Evolutionary conservation across 305 asterid genomes (phyloP), one percentile per base, ranked within the genome.

Genomic region (Fraxinus dipetala): DNA sequence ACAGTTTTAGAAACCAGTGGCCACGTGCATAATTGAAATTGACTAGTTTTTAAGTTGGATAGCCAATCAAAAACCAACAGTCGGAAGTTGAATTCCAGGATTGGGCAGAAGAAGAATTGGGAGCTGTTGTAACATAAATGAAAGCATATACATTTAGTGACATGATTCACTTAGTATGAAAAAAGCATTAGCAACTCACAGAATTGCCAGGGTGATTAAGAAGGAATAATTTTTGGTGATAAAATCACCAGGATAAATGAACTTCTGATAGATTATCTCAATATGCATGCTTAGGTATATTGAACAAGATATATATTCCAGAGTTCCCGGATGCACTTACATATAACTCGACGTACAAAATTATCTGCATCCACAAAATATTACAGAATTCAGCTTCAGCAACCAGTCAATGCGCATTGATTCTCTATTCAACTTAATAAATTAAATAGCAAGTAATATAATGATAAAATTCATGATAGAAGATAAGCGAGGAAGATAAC

Each of bases 271-370:
- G 20, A 16, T 48, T 14, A 14, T 48, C 20, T 48, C 61, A 48
- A 16, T 48, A 48, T 48, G 22, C 61, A 16, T 16, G 61, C 20
- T 16, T 48, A 48, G 8, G 20, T 14, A 14, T 59, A 59, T 5
- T n/a, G 69, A n/a, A 59, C 24, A 56, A 18, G 18, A 36, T 9
- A 38, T 30, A 11, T 38, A 45, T 45, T 16, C 54, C 79, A 1
- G 83, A 82, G 85, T 72, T 28, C 2, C 31, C 31, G 51, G 78
- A 77, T 78, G 84, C 79, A 91, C 99, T 93, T 91, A 95, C 99
- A 74, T 95, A 95, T 88, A 94, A 89, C 79, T 95, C 99, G 86
- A 90, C 88, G 82, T 94, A 95, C 77, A 96, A 87, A 76, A 91
- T 82, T 72, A 96, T 90, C 99, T 96, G 98, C 97, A 86, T 43